Base-by-base conservation (phyloP, 352 stramenopile genomes). In the Pythium sukuiense region DNA sequence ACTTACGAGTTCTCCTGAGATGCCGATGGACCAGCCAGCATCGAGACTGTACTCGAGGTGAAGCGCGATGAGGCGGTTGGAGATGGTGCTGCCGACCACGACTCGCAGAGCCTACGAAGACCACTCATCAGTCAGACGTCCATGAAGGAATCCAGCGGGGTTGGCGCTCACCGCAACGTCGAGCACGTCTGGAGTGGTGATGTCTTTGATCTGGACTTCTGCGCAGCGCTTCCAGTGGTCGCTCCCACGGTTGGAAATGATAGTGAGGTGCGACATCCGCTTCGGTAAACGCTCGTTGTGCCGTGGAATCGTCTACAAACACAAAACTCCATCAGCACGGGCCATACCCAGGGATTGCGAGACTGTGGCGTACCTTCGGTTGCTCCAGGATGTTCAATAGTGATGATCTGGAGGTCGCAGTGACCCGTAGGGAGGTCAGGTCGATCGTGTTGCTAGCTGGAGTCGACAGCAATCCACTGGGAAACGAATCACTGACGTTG, bases 1-100 rank as follows among this genome's bases (percentile, higher is more conserved):
- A 26, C 63, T 58, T 56, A 89, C 80, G 62, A 89, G 26, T 72
- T 86, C 76, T 9, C 74, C 73, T 3, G 74, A 77, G 2, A 85
- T 33, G 6, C 59, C 64, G 4, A 60, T 55, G 4, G 66, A 72
- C 78, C 78, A 89, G n/a, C 66, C 56, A 8, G 33, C 26, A 5
- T 74, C 54, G 4, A 67, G 67, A 27, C 69, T 59, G 29, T 68
- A 48, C 33, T 72, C 55, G 56, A 86, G 70, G 54, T 86, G 80
- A 5, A 62, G 59, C 24, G 76, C 66, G 13, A 77, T 16, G 32
- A 89, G 55, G n/a, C 55, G 61, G 35, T 74, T 66, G 3, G 75
- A 71, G 29, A 87, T 70, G 9, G 65, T 77, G 48, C 80, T 86
- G 29, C 78, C 78, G 3, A 89, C 24, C 26, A 85, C 65, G 24